Evolutionary conservation across 148 eudicot species (phyloP).

Genomic region (Dianthus caryophyllus): DNA sequence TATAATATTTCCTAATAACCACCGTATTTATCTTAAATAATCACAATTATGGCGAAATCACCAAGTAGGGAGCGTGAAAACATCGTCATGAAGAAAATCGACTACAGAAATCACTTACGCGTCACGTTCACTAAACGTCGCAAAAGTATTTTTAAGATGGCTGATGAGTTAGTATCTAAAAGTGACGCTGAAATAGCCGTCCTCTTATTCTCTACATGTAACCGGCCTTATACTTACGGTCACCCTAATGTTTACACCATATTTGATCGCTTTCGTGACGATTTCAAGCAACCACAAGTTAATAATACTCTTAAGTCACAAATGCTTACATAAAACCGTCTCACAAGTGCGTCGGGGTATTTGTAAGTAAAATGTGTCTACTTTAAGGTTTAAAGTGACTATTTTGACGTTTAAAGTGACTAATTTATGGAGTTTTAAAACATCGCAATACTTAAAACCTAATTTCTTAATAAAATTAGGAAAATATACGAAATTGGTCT

Average conservation of each 20-base stretch:
- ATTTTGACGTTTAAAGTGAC: too few relatives aligned
- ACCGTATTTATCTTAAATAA: too few relatives aligned
- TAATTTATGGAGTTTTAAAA: too few relatives aligned
- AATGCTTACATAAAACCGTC: too few relatives aligned
- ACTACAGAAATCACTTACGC: not conserved
- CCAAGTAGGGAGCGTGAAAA: slow-evolving; percentile 14
- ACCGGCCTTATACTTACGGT: slow-evolving; percentile 24
- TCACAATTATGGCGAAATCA: not conserved
- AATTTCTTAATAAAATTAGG: too few relatives aligned
- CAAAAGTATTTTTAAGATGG: slow-evolving; percentile 29
- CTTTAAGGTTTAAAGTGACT: too few relatives aligned
- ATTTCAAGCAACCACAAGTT: not conserved
- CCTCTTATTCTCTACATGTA: slow-evolving; percentile 19
- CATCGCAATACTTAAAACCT: too few relatives aligned
- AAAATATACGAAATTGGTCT: too few relatives aligned
- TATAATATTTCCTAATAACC: too few relatives aligned
- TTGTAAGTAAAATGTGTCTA: too few relatives aligned
- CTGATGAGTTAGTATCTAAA: slow-evolving; percentile 23
- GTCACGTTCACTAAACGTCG: slow-evolving; percentile 31
- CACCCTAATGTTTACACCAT: slow-evolving; percentile 6
- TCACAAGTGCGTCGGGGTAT: too few relatives aligned
- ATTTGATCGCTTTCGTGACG: not conserved
- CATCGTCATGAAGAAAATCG: slow-evolving; percentile 12
- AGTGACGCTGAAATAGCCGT: slow-evolving; percentile 28
- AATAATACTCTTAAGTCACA: too few relatives aligned